Conservation (phyloP, 2,329 filamentous ascomycete genomes). For the Epichloe festucae region DNA sequence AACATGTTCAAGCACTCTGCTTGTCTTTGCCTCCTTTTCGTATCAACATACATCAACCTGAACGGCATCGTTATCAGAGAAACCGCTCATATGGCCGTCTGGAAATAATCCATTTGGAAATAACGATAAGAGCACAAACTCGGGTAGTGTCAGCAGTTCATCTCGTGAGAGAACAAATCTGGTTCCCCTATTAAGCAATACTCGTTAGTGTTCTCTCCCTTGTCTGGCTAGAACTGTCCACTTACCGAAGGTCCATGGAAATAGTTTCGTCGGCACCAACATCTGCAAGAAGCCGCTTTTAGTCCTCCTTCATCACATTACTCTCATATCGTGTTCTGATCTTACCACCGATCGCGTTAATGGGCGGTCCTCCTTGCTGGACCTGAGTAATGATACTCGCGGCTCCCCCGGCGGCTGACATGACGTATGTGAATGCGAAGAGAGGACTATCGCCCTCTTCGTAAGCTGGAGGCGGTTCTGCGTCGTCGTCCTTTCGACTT, state of each 20-base stretch:
- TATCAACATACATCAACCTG: conserved; percentile 80
- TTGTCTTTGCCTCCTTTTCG: neutral
- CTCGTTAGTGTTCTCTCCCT: conserved; percentile 18
- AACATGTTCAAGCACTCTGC: neutral
- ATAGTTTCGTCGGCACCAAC: conserved; percentile 87
- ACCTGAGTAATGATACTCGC: conserved; percentile 99
- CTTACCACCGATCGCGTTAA: conserved; percentile 79
- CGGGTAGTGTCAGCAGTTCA: conserved; percentile 85
- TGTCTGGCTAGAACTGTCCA: neutral
- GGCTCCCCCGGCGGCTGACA: conserved; percentile 93
- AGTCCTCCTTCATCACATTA: neutral
- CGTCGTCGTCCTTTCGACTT: conserved; percentile 65
- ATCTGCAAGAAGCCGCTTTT: conserved; percentile 33
- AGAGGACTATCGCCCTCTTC: conserved; percentile 90
- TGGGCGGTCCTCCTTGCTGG: conserved; percentile 78
- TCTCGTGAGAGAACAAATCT: conserved; percentile 90
- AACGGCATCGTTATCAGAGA: conserved; percentile 85
- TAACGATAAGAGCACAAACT: conserved; percentile 93
- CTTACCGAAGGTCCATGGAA: conserved; percentile 82
- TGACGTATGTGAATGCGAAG: conserved; percentile 86
- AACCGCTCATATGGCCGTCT: conserved; percentile 88
- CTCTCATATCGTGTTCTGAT: neutral
- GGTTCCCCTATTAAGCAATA: conserved; percentile 52
- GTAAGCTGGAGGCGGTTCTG: conserved; percentile 90
- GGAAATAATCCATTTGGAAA: conserved; percentile 98